A percentile compares a stretch with the other conserved stretches of the same genome.
Evolutionary conservation across 148 eudicot species (phyloP).

Genomic region (Vaccinium darrowii): DNA sequence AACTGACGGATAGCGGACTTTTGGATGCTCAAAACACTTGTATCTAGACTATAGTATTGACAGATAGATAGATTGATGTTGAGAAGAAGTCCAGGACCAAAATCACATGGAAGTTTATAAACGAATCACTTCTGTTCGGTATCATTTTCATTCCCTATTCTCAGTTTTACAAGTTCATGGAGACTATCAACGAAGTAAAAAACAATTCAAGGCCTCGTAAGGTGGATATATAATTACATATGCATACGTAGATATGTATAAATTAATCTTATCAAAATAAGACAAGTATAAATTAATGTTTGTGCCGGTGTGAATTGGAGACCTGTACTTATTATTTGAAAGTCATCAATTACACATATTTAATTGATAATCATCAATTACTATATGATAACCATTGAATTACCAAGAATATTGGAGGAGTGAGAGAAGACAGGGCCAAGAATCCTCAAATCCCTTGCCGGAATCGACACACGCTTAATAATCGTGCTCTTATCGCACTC

Average conservation of each 20-base stretch:
- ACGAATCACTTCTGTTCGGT: not conserved
- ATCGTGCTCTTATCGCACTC: slow-evolving; percentile 82
- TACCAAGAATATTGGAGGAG: slow-evolving; percentile 82
- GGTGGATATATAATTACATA: not conserved
- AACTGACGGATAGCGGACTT: not conserved
- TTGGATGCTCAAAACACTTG: not conserved
- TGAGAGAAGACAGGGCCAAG: slow-evolving; percentile 92
- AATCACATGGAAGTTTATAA: not conserved
- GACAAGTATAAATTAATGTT: not conserved
- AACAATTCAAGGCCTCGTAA: too few species aligned
- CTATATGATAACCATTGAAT: not conserved
- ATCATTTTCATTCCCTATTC: not conserved
- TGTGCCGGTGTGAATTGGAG: not conserved
- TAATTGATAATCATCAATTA: not conserved
- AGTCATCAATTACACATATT: not conserved
- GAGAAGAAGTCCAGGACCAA: not conserved
- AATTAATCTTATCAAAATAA: not conserved
- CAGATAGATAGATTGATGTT: not conserved
- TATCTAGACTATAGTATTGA: too few species aligned
- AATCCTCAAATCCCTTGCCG: slow-evolving; percentile 90
- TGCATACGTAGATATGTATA: not conserved
- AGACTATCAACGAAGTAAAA: too few species aligned
- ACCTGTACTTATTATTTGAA: not conserved
- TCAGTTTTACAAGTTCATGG: not conserved
- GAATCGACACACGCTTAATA: slow-evolving; percentile 66